phyloP scores from a whole-genome alignment of 768 basidiomycete species.

The Auriscalpium microsporum region DNA sequence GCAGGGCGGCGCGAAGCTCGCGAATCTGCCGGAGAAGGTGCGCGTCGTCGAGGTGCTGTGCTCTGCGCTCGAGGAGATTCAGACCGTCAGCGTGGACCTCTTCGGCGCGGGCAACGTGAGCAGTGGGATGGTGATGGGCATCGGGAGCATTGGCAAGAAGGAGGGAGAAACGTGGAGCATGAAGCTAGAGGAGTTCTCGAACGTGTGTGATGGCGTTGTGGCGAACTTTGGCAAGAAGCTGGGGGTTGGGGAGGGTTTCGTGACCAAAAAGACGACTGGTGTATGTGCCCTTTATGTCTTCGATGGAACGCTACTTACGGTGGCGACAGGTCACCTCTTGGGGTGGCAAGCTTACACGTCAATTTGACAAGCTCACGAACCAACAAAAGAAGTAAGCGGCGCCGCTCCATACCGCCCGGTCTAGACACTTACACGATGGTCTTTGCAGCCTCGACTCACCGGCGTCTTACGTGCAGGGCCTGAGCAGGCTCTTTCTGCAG shows the following conservation, averaged over 20 bases:
- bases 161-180: conserved; percentile 73
- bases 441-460: conserved; percentile 75
- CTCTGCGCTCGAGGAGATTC: conserved; percentile 72
- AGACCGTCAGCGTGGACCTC: conserved; percentile 58
- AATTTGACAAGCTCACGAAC: conserved; percentile 77
- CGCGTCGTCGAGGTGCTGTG: conserved; percentile 75
- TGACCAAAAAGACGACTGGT: conserved; percentile 65
- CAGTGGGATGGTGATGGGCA: conserved; percentile 65
- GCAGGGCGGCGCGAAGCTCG: conserved; percentile 79
- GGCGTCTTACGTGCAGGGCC: conserved; percentile 68
- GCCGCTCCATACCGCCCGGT: neutral
- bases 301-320: neutral
- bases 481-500: conserved; percentile 63
- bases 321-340: conserved; percentile 44
- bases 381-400: conserved; percentile 67
- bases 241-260: conserved; percentile 81
- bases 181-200: conserved; percentile 75
- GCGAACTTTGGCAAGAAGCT: conserved; percentile 82
- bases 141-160: conserved; percentile 65
- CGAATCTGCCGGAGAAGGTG: conserved; percentile 76
- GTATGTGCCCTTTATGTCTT: conserved; percentile 26
- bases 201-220: conserved; percentile 71
- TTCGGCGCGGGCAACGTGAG: conserved; percentile 76
- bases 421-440: neutral
- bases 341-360: conserved; percentile 66